Evolutionary conservation across 1,284 basidiomycete genomes (phyloP), one percentile per base, ranked within the genome.

Genomic region (Takashimella koratensis): DNA sequence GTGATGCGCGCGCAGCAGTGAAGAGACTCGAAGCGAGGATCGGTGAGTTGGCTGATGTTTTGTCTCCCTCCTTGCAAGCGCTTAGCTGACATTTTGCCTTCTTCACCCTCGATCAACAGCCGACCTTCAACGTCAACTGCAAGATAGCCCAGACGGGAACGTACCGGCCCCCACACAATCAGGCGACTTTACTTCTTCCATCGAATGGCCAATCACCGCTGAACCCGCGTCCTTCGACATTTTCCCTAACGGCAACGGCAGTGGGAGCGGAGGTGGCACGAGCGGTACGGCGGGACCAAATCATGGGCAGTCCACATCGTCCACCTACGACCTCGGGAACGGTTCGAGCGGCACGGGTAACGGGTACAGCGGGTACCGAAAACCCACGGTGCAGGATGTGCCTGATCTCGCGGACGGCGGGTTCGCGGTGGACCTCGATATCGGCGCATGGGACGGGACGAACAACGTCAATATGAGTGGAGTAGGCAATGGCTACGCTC

Each of bases 11-110:
- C 4, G 51, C 43, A 11, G 46, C 60, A 1, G 58, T 70, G 13
- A 56, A 50, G 22, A 56, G 57, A 42, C 56, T 73, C 16, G 70
- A 73, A 43, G 63, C 60, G 5, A 59, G 61, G 49, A 62, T 71
- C 26, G 66, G 68, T 68, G 53, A 57, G 68, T 64, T 13, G 19
- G 20, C 4, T 42, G 22, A n/a, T n/a, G n/a, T n/a, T n/a, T n/a
- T n/a, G n/a, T n/a, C n/a, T n/a, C n/a, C n/a, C n/a, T n/a, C n/a
- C n/a, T n/a, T n/a, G n/a, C n/a, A n/a, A n/a, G n/a, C n/a, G n/a
- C n/a, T n/a, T n/a, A n/a, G n/a, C n/a, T n/a, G 39, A 21, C 39
- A 21, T 36, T 5, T 20, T 43, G 5, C 21, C 25, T 30, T 10
- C 36, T 5, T 27, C 2, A 40, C 19, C 13, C 30, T 20, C 27